Evolutionary conservation across 176 grass and related monocot species (phyloP).

Genomic region (Carex myosuroides): DNA sequence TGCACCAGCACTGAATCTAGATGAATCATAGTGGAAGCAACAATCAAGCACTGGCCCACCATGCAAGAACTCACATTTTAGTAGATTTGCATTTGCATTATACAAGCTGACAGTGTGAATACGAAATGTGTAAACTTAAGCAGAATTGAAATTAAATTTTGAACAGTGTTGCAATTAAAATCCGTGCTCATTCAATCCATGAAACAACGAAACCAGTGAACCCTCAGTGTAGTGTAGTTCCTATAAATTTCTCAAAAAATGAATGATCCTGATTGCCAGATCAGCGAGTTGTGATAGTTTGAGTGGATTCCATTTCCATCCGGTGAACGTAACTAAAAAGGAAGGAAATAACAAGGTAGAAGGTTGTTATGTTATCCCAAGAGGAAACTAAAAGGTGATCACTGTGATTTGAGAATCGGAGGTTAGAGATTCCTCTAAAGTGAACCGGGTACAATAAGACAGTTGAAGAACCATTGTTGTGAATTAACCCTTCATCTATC

Average conservation of each 20-base stretch:
- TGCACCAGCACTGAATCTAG: slow-evolving; percentile 66
- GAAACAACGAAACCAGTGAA: neutral
- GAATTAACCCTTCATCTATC: no score
- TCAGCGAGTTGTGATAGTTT: neutral
- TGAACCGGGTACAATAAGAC: no score
- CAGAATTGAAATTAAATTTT: neutral
- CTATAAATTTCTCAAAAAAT: no score
- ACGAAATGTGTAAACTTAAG: neutral
- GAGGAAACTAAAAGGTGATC: slow-evolving; percentile 92
- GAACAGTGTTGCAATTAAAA: neutral
- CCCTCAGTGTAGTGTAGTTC: no score
- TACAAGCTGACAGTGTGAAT: slow-evolving; percentile 79
- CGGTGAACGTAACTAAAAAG: neutral
- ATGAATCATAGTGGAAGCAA: slow-evolving; percentile 94
- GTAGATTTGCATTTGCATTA: slow-evolving; percentile 32
- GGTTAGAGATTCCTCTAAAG: slow-evolving; percentile 44
- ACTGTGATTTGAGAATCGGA: slow-evolving; percentile 98
- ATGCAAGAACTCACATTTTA: slow-evolving; percentile 85
- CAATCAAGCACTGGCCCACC: slow-evolving; percentile 74
- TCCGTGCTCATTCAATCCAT: neutral
- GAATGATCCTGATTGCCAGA: no score
- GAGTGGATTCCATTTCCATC: neutral
- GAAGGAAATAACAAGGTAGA: neutral
- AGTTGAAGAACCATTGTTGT: no score
- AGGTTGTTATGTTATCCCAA: slow-evolving; percentile 66